These are phyloP conservation scores for Ascomycota sp. DNA, from an alignment of 2,329 filamentous ascomycete species.

Conservation along the genomic window DNA sequence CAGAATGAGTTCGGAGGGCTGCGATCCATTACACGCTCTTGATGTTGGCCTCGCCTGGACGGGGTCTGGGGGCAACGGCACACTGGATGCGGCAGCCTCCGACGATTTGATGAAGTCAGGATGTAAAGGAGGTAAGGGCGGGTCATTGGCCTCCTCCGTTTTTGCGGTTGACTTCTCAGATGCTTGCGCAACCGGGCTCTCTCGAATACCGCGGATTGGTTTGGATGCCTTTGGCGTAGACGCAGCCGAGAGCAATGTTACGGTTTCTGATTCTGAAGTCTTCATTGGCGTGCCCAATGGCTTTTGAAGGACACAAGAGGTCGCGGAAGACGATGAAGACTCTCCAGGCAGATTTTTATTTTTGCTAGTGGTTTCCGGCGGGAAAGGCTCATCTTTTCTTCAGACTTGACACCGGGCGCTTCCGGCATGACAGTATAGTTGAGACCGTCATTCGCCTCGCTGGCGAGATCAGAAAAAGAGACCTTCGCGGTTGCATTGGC, in stretches of 20 bases:
- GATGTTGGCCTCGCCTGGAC: slow-evolving; percentile 7
- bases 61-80: slow-evolving; percentile 23
- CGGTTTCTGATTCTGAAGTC: slow-evolving; percentile 10
- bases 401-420: slow-evolving; percentile 17
- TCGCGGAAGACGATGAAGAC: slow-evolving; percentile 30
- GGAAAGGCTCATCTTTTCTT: slow-evolving; percentile 23
- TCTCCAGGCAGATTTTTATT: slow-evolving; percentile 25
- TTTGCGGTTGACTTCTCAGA: slow-evolving; percentile 6
- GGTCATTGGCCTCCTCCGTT: slow-evolving; percentile 6
- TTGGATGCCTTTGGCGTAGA: slow-evolving; percentile 5
- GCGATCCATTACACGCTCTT: slow-evolving; percentile 17
- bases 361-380: slow-evolving; percentile 36
- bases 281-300: slow-evolving; percentile 11
- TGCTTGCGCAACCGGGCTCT: too few relatives aligned
- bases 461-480: slow-evolving; percentile 7
- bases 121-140: slow-evolving; percentile 14
- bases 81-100: slow-evolving; percentile 8
- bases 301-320: slow-evolving; percentile 13
- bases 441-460: slow-evolving; percentile 3
- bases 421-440: slow-evolving; percentile 3
- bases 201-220: not conserved
- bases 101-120: slow-evolving; percentile 10
- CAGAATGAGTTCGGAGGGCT: slow-evolving; percentile 17
- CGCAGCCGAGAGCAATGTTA: slow-evolving; percentile 24
- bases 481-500: slow-evolving; percentile 9